Percentiles rank a stretch among this genome's conserved stretches.
phyloP scores from a whole-genome alignment of 2,329 filamentous ascomycete genomes.

The Cercospora berteroae region DNA sequence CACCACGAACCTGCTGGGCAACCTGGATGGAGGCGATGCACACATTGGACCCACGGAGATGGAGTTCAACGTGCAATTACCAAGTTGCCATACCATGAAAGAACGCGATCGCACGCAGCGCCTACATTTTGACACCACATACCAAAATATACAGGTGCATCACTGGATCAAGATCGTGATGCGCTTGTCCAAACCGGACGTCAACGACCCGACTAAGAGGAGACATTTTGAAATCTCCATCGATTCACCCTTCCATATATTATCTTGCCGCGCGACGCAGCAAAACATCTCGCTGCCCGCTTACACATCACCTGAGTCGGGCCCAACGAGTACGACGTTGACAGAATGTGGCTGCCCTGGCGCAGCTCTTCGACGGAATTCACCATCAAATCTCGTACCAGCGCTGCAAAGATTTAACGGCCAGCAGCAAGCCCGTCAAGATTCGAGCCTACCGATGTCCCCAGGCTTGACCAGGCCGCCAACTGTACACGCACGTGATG shows the following conservation, averaged over 20 bases:
- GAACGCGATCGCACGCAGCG: slow-evolving; percentile 65
- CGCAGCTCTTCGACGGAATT: slow-evolving; percentile 54
- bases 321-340: slow-evolving; percentile 36
- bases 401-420: slow-evolving; percentile 58
- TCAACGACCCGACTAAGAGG: slow-evolving; percentile 72
- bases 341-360: slow-evolving; percentile 65
- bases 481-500: slow-evolving; percentile 39
- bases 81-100: slow-evolving; percentile 80
- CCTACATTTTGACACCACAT: slow-evolving; percentile 87
- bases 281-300: slow-evolving; percentile 82
- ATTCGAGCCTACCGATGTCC: slow-evolving; percentile 31
- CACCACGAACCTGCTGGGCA: slow-evolving; percentile 72
- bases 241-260: slow-evolving; percentile 89
- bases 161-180: slow-evolving; percentile 99
- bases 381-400: slow-evolving; percentile 53
- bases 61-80: slow-evolving; percentile 89
- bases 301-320: slow-evolving; percentile 59
- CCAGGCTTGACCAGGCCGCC: slow-evolving; percentile 53
- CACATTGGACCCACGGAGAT: slow-evolving; percentile 88
- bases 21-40: slow-evolving; percentile 68
- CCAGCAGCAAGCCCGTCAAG: slow-evolving; percentile 19
- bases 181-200: slow-evolving; percentile 81
- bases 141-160: slow-evolving; percentile 88
- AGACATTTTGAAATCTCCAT: slow-evolving; percentile 95
- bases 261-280: slow-evolving; percentile 89